A percentile compares a stretch with the other conserved stretches of the same genome.
Evolutionary conservation across 179 eudicot species (phyloP).

Genomic region (Camellia oleifera): DNA sequence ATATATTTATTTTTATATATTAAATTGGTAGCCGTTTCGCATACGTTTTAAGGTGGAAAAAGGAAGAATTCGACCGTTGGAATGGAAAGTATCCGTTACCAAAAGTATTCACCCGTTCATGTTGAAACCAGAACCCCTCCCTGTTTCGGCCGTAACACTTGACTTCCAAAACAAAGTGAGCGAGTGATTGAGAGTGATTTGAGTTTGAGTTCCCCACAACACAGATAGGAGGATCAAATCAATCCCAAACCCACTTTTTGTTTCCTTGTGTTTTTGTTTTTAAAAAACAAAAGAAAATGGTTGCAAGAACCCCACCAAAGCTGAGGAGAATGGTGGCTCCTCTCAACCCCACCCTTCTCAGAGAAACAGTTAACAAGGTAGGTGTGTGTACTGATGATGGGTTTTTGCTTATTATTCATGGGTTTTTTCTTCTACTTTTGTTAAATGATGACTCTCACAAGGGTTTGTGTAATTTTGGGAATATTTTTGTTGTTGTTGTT

Average conservation of each 20-base stretch:
- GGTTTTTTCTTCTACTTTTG: neutral
- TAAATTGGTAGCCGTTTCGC: slow-evolving; percentile 19
- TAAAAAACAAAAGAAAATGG: slow-evolving; percentile 36
- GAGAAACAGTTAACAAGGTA: slow-evolving; percentile 77
- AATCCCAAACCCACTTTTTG: neutral
- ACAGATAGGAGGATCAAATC: too few relatives aligned
- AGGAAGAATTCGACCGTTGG: slow-evolving; percentile 40
- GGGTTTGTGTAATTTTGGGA: neutral
- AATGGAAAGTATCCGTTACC: slow-evolving; percentile 41
- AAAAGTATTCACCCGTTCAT: neutral
- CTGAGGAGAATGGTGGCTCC: slow-evolving; percentile 57
- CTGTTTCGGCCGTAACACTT: too few relatives aligned
- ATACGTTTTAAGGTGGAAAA: neutral
- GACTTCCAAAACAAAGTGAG: slow-evolving; percentile 10
- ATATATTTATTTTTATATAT: neutral
- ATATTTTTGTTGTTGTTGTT: neutral
- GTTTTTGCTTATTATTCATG: neutral
- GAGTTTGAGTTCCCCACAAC: too few relatives aligned
- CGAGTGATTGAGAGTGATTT: neutral
- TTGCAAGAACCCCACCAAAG: slow-evolving; percentile 79
- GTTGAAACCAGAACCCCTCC: neutral
- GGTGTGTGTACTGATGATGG: neutral
- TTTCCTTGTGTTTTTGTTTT: neutral
- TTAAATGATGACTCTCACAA: neutral
- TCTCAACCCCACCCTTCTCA: slow-evolving; percentile 63